Conservation (phyloP, 1,284 basidiomycete species). For the Boletus smithii region DNA sequence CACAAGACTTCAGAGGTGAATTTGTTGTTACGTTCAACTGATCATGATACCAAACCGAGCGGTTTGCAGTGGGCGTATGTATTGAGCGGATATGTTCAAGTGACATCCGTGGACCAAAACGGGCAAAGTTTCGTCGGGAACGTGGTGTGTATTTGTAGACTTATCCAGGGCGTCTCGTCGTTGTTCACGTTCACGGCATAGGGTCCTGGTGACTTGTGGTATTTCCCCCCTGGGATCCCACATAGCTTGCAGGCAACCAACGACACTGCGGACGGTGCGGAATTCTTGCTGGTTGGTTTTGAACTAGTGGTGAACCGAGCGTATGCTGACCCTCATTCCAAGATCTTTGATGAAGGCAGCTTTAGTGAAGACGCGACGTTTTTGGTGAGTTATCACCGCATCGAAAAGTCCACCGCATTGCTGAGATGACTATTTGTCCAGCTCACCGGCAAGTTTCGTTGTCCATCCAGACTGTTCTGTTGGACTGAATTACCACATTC, state of each 20-base stretch:
- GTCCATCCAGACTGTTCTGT: slow-evolving; percentile 1
- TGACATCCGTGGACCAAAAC: slow-evolving; percentile 57
- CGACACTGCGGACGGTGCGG: slow-evolving; percentile 42
- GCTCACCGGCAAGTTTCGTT: slow-evolving; percentile 12
- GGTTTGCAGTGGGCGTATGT: slow-evolving; percentile 59
- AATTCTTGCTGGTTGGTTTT: slow-evolving; percentile 45
- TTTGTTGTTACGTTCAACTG: neutral
- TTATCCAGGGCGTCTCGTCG: neutral
- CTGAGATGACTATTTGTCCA: neutral
- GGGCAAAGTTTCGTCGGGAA: slow-evolving; percentile 61
- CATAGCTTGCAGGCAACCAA: slow-evolving; percentile 48
- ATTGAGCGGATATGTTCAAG: slow-evolving; percentile 58
- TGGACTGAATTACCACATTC: neutral
- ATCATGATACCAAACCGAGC: neutral
- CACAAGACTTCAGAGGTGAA: slow-evolving; percentile 50
- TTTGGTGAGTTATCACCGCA: slow-evolving; percentile 29
- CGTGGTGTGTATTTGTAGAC: slow-evolving; percentile 39
- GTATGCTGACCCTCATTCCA: neutral
- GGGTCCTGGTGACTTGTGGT: slow-evolving; percentile 49
- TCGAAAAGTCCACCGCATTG: neutral
- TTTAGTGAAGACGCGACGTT: slow-evolving; percentile 57
- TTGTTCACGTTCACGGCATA: slow-evolving; percentile 14
- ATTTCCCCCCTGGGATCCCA: slow-evolving; percentile 47
- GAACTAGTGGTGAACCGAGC: neutral
- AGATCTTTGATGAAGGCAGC: slow-evolving; percentile 48